A percentile compares a stretch with the other conserved stretches of the same genome.
These are phyloP conservation scores for Rhodamnia rubescens DNA, from an alignment of 345 rosid genomes.

Conservation along the genomic window DNA sequence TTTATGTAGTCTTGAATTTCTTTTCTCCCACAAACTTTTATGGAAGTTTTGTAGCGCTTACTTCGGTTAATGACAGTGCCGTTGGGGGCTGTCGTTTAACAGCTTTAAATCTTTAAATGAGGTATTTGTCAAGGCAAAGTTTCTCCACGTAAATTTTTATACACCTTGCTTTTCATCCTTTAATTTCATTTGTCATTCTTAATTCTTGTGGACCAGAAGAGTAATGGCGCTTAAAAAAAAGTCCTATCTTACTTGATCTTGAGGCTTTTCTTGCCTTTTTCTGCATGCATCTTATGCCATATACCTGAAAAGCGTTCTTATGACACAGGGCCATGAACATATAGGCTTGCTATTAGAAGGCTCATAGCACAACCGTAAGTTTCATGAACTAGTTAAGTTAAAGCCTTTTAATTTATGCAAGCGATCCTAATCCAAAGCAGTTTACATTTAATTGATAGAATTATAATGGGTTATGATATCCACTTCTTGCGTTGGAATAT, in stretches of 20 bases:
- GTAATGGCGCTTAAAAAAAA: neutral
- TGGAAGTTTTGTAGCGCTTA: neutral
- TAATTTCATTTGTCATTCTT: neutral
- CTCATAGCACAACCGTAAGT: neutral
- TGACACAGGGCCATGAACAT: neutral
- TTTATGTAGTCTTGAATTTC: neutral
- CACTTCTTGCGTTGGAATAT: neutral
- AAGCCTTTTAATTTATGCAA: neutral
- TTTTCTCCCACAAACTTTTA: neutral
- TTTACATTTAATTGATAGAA: neutral
- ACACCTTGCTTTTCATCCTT: neutral
- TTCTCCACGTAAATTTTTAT: neutral
- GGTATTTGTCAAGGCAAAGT: neutral
- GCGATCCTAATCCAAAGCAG: neutral
- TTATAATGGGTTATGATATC: neutral
- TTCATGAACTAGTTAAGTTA: neutral
- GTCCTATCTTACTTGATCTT: neutral
- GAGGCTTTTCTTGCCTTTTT: neutral
- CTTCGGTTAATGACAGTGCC: neutral
- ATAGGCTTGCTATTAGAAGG: neutral
- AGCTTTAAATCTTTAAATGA: too few species aligned
- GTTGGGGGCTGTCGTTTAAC: neutral
- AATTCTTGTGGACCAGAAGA: neutral
- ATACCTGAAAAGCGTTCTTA: neutral
- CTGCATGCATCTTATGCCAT: neutral